Evolutionary conservation across 805 yeast species (phyloP), one percentile per base, ranked within the genome.

Genomic region (Dipodascopsis tothii): DNA sequence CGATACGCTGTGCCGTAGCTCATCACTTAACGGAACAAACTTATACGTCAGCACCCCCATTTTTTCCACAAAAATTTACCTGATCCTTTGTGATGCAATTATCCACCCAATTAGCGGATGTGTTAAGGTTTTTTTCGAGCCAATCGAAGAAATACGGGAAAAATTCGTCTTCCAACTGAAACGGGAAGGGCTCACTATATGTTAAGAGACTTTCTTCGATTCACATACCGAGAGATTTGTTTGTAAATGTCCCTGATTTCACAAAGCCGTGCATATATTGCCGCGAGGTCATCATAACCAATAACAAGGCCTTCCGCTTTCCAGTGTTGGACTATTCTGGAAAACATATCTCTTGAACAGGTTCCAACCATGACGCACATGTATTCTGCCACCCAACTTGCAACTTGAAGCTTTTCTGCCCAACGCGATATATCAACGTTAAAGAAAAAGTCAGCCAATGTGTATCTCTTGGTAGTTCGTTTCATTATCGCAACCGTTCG

Each of bases 41-140:
- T 27, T 14, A 21, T 14, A 4, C 14, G 16, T 2, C 5, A n/a
- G 27, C 27, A 22, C 20, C 11, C 3, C 4, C 9, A 9, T 9
- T 25, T 25, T 9, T 9, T 9, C 14, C 11, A 25, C 11, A 30
- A 3, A 7, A 6, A 20, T 16, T 19, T 21, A 14, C 44, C 41
- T 58, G 56, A 58, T 87, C 96, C 9, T 67, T 70, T 5, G 68
- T 65, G 3, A 84, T 57, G 0, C 88, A 77, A 25, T 73, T 70
- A 14, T 69, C 63, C 3, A 80, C 75, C 54, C 77, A 74, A 3
- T 65, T 59, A 2, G 57, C 46, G 3, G 82, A 67, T 43, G 70
- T 70, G 5, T 58, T 62, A 1, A 73, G 65, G 41, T 81, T 73
- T 1, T 57, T 55, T 16, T 62, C 63, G 28, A 74, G 70, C 51